Base-by-base conservation (phyloP, 2,329 filamentous ascomycete genomes). In the Fusarium circinatum region DNA sequence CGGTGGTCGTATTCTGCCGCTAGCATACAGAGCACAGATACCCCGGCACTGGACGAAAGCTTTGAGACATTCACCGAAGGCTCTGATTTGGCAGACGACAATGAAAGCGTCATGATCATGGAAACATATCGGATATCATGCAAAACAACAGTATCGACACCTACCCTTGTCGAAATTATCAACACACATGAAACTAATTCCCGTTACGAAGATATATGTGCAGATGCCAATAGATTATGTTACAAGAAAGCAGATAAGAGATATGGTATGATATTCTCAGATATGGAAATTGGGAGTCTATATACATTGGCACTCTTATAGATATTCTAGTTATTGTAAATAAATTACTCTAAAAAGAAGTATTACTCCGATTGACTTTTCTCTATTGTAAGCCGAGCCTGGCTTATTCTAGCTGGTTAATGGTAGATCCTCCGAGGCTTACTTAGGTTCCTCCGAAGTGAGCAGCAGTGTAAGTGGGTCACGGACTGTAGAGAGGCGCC, bases 321-420 rank as follows among this genome's bases (percentile, higher is more conserved):
- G 12, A 20, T 6, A 26, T 45, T 26, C 5, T 13, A 9, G 5
- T 20, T 26, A 2, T 45, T 26, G 1, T 45, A 26, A 45, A 20
- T 45, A 26, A 26, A 6, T 9, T 20, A 45, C 17, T 1, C 12
- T 13, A 26, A 24, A 12, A 26, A 9, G 7, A 45, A 26, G 17
- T 20, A 26, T 18, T 26, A 9, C 17, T 13, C 24, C 11, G 24
- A 20, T 9, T 26, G 5, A 9, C 3, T 13, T 26, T 26, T 18
- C 3, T 8, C 24, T 0, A 26, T 9, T 9, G 5, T 18, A 3
- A 26, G 17, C 8, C 5, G 7, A 8, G 17, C 12, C 44, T 26
- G 5, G 44, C 24, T 45, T 26, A 7, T 26, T 20, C 18, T 20
- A 8, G 12, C 18, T 2, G 0, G 8, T 9, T 28, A 2, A 20